Evolutionary conservation across 2,329 filamentous ascomycete species (phyloP), one percentile per base, ranked within the genome.

Genomic region (Botrytis deweyae): DNA sequence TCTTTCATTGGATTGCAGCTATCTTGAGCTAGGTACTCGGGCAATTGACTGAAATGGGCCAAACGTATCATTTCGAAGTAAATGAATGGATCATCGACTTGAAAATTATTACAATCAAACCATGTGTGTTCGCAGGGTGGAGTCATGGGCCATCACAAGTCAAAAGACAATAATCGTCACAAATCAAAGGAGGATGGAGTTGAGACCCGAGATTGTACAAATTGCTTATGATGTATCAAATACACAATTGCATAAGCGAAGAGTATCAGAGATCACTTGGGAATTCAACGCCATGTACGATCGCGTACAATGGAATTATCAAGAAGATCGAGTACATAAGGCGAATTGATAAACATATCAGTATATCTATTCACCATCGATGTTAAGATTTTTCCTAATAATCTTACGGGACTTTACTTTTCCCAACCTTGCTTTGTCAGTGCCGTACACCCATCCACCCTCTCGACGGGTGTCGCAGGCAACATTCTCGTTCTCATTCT

Each of bases 281-380:
- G 70, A 72, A 22, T 74, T 74, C 7, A 73, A 73, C 64, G 70
- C 73, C 44, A 73, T 74, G 16, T 73, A 73, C 59, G 73, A 74
- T 59, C 73, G 64, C 18, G 73, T 74, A 69, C 38, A 46, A 33
- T 72, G 72, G 61, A 38, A 40, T 62, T n/a, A 33, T 59, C 16
- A 59, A 20, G 46, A 25, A 25, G 46, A 49, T 22, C 10, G 8
- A 49, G 10, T 33, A 33, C 33, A 33, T 25, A 4, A 22, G 20
- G 20, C 8, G 1, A 49, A 25, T 22, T 25, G 4, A 52, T 52
- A 22, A n/a, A 25, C 22, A n/a, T 4, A n/a, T 52, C n/a, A 4
- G 12, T 14, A 10, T n/a, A 12, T 52, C 1, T 44, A 7, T 44
- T 44, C 42, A 18, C 10, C 8, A 49, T 49, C 46, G 3, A 49